These are phyloP conservation scores for Porcisia deanei DNA, from an alignment of 208 protist genomes.

Conservation along the genomic window DNA sequence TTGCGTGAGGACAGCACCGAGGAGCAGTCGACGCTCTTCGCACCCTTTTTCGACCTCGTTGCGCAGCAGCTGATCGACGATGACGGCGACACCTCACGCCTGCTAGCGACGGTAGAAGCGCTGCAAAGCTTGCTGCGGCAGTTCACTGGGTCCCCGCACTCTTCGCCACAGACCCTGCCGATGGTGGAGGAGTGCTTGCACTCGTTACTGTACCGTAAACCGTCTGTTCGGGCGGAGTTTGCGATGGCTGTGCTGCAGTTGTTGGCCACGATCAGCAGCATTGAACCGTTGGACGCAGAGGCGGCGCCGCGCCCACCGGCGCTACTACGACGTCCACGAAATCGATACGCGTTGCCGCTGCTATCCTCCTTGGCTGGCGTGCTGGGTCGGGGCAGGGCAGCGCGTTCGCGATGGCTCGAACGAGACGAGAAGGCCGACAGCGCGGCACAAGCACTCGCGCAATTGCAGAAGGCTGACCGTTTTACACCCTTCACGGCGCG, in stretches of 20 bases:
- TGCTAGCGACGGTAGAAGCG: slow-evolving; percentile 53
- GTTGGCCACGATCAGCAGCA: slow-evolving; percentile 78
- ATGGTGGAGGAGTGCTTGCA: slow-evolving; percentile 55
- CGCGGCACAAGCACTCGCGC: slow-evolving; percentile 24
- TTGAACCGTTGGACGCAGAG: slow-evolving; percentile 50
- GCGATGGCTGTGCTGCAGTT: slow-evolving; percentile 74
- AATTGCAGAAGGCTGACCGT: slow-evolving; percentile 31
- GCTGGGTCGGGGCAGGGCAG: slow-evolving; percentile 14
- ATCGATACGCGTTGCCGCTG: slow-evolving; percentile 38
- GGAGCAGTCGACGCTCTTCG: slow-evolving; percentile 60
- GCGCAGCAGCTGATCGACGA: slow-evolving; percentile 57
- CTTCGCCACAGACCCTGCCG: slow-evolving; percentile 35
- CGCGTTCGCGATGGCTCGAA: slow-evolving; percentile 19
- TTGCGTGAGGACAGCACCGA: slow-evolving; percentile 70
- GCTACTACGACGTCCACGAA: slow-evolving; percentile 43
- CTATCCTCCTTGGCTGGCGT: slow-evolving; percentile 23
- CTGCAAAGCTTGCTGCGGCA: slow-evolving; percentile 74
- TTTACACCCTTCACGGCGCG: slow-evolving; percentile 28
- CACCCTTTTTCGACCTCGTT: slow-evolving; percentile 63
- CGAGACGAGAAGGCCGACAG: slow-evolving; percentile 28
- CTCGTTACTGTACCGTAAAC: slow-evolving; percentile 77
- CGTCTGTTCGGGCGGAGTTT: slow-evolving; percentile 61
- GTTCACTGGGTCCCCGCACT: slow-evolving; percentile 34
- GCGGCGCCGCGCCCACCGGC: slow-evolving; percentile 34
- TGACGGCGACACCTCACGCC: slow-evolving; percentile 55